Evolutionary conservation across 257 asterid genomes (phyloP).

Genomic region (Plectranthus barbatus): DNA sequence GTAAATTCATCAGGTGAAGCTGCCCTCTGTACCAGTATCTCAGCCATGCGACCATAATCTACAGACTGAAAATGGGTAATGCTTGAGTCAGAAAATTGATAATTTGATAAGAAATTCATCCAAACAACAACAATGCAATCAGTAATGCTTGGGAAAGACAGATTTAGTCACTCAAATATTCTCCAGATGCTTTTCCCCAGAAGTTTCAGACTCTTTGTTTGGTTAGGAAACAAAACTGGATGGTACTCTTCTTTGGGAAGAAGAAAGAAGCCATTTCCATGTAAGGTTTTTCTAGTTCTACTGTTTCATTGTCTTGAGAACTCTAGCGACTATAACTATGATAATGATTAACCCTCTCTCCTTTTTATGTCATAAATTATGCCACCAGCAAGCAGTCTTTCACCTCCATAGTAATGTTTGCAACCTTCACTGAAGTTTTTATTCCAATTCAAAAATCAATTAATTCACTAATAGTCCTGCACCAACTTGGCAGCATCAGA

Average conservation of each 20-base stretch:
- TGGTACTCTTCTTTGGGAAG: neutral
- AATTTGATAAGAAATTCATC: conserved; percentile 8
- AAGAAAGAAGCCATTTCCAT: neutral
- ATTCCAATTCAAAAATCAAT: neutral
- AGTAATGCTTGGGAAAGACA: neutral
- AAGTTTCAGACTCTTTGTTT: neutral
- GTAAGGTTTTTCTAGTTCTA: neutral
- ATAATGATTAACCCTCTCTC: neutral
- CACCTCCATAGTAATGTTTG: neutral
- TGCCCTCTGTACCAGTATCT: conserved; percentile 95
- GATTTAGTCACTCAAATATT: neutral
- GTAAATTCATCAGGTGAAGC: conserved; percentile 93
- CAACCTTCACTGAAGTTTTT: neutral
- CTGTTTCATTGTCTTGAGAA: neutral
- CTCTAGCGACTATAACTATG: neutral
- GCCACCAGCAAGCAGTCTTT: neutral
- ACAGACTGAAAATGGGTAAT: conserved; percentile 69
- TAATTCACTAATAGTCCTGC: neutral
- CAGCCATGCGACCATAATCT: conserved; percentile 99
- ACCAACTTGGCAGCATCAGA: neutral
- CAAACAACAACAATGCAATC: neutral
- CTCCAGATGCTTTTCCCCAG: neutral
- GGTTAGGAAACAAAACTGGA: neutral
- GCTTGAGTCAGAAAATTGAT: conserved; percentile 27
- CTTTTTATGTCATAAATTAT: neutral